Conservation (phyloP, 1,139 yeast genomes). For the Pneumocystis carinii region DNA sequence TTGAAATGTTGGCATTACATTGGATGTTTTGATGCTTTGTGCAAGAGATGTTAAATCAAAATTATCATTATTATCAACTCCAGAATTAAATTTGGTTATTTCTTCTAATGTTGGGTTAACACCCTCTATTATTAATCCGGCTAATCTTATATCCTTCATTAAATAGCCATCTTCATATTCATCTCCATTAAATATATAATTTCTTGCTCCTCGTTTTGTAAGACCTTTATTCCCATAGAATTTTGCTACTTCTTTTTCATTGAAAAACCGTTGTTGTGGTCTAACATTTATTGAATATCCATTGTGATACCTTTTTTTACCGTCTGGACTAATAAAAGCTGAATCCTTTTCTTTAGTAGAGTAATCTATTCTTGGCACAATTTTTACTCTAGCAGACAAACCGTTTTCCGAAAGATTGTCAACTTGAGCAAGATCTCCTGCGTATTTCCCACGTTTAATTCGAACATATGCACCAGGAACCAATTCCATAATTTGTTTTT, state of each 20-base stretch:
- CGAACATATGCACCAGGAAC: slow-evolving; percentile 89
- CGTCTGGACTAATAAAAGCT: slow-evolving; percentile 26
- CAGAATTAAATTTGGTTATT: slow-evolving; percentile 61
- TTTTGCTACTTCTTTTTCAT: slow-evolving; percentile 50
- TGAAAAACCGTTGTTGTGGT: slow-evolving; percentile 76
- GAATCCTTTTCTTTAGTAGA: slow-evolving; percentile 45
- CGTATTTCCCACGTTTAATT: slow-evolving; percentile 77
- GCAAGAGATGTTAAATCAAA: slow-evolving; percentile 77
- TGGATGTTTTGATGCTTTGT: slow-evolving; percentile 48
- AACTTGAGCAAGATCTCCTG: slow-evolving; percentile 84
- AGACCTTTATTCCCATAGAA: slow-evolving; percentile 40
- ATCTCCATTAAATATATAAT: slow-evolving; percentile 66
- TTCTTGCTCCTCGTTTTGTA: slow-evolving; percentile 52
- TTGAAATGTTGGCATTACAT: slow-evolving; percentile 47
- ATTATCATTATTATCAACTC: slow-evolving; percentile 47
- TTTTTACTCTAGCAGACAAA: slow-evolving; percentile 75
- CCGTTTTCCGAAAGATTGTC: slow-evolving; percentile 91
- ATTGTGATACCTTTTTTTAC: slow-evolving; percentile 36
- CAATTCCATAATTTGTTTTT: slow-evolving; percentile 73
- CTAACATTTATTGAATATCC: slow-evolving; percentile 26
- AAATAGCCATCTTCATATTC: slow-evolving; percentile 82
- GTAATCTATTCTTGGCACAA: slow-evolving; percentile 87
- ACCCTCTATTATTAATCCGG: slow-evolving; percentile 64
- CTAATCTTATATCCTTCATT: slow-evolving; percentile 71
- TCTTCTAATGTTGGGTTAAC: slow-evolving; percentile 84